Base-by-base conservation (phyloP, 1,139 yeast genomes). In the Saccharomycopsis crataegensis region DNA sequence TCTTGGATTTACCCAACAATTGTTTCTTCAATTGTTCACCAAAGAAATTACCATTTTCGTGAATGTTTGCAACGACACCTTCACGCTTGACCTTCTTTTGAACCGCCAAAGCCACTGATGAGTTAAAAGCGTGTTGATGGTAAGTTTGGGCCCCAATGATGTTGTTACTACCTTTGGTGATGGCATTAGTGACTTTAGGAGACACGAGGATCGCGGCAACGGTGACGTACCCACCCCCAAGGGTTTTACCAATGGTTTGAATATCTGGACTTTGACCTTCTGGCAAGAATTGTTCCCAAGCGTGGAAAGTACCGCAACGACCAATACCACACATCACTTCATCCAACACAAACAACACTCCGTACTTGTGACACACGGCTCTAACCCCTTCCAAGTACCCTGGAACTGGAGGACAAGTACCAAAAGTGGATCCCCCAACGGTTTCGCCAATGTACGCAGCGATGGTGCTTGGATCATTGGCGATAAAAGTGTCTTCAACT, bases 251-350 rank as follows among this genome's bases (percentile, higher is more conserved):
- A 58, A 79, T 79, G 31, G 81, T 73, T 65, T 78, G 80, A 57
- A 81, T 67, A 64, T 81, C 86, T 53, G 86, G 86, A 34, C 78
- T 82, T 48, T 71, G 71, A 48, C 71, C 75, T 5, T 65, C 61
- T 28, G 73, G 71, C 59, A 73, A 65, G 67, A 70, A 78, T 57
- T 71, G 73, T 58, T 78, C 80, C 81, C 82, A 80, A 60, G 74
- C 80, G 68, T 71, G 78, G 63, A 68, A 73, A 58, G 69, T 65
- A 55, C 79, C 79, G 62, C 72, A 68, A 64, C 86, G 73, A 49
- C 84, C 85, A 52, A 81, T 73, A 51, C 86, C 86, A 65, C 84
- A 80, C 85, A 80, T 80, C 49, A 80, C 83, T 67, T 81, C 86
- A 63, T 81, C 86, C 56, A 79, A 68, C 69, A 77, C 73, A 65